These are phyloP conservation scores for Epichloe sylvatica DNA, from an alignment of 2,329 filamentous ascomycete genomes.

Conservation along the genomic window DNA sequence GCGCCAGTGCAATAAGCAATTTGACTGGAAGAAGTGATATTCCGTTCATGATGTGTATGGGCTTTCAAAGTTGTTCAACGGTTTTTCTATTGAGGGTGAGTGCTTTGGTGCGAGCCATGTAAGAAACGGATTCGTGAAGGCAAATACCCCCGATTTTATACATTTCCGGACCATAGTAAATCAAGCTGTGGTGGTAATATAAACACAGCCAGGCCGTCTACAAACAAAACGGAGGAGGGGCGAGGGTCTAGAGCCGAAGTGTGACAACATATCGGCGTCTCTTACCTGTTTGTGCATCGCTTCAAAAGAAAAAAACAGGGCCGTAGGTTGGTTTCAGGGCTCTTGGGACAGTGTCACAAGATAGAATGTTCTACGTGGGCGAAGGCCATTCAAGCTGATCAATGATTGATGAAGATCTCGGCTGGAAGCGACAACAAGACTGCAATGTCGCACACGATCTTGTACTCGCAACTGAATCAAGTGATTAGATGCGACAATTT, in stretches of 20 bases:
- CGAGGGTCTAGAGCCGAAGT: not conserved
- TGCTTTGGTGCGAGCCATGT: not conserved
- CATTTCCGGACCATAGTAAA: not conserved
- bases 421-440: not conserved
- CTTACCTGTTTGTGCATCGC: not conserved
- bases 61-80: not conserved
- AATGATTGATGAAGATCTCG: conserved; percentile 1
- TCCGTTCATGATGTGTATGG: not conserved
- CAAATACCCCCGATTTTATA: not conserved
- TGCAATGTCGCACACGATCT: not conserved
- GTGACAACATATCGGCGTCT: not conserved
- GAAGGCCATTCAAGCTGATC: not conserved
- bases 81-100: not conserved
- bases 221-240: not conserved
- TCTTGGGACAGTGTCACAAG: not conserved
- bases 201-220: not conserved
- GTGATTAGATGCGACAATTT: not conserved
- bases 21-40: not conserved
- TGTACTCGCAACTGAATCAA: not conserved
- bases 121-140: not conserved
- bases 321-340: not conserved
- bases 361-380: not conserved
- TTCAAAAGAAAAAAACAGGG: not conserved
- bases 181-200: not conserved
- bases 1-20: not conserved